phyloP scores from a whole-genome alignment of 202 grass and related monocot genomes.

The Zoysia matrella region DNA sequence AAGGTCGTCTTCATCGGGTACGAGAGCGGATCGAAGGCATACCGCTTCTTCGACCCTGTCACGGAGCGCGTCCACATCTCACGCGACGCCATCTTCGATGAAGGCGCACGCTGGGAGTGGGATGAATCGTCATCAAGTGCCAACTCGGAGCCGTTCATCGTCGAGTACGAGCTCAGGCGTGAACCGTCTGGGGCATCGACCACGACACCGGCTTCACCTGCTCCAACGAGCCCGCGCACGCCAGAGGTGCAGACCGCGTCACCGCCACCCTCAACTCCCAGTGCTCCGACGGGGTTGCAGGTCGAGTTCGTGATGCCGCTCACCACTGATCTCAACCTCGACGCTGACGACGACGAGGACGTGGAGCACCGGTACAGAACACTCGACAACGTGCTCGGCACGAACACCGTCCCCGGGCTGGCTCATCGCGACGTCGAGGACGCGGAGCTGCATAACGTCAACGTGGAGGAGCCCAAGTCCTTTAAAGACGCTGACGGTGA shows the following conservation, averaged over 20 bases:
- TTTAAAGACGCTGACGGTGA: neutral
- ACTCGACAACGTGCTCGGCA: neutral
- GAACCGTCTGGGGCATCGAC: neutral
- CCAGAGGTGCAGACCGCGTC: no score
- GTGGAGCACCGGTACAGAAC: neutral
- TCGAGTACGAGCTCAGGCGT: neutral
- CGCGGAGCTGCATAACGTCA: neutral
- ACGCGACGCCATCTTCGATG: no score
- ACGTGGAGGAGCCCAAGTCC: no score
- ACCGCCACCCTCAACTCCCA: no score
- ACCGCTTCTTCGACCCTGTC: no score
- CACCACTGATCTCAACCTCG: neutral
- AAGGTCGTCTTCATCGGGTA: no score
- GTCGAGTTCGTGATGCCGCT: neutral
- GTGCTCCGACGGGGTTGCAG: neutral
- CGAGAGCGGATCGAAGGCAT: no score
- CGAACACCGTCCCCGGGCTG: neutral
- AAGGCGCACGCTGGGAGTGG: neutral
- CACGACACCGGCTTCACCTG: neutral
- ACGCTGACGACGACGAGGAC: neutral
- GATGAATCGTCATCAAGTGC: fast-evolving
- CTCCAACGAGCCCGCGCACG: no score
- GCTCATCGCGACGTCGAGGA: neutral
- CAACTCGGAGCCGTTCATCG: neutral
- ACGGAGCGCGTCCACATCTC: no score